Evolutionary conservation across 2,329 filamentous ascomycete species (phyloP), one percentile per base, ranked within the genome.

Genomic region (Chaetomium sp.): DNA sequence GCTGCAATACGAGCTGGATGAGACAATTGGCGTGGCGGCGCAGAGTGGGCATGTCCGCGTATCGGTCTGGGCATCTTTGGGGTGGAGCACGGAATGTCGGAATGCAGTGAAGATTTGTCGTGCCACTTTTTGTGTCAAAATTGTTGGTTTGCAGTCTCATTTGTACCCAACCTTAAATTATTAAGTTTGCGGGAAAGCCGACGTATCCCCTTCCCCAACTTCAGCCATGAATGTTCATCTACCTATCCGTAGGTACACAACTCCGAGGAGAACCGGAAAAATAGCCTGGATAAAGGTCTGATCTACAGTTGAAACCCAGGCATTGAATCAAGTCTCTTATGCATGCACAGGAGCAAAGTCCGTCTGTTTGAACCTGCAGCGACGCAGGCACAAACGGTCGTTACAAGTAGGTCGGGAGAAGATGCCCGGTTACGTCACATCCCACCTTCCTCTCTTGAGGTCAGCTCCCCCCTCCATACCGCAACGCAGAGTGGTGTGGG

Each of bases 1-100:
- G n/a, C 21, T 21, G 53, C n/a, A 64, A 67, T 67, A 67, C 65
- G 65, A 67, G 59, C 49, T 61, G 53, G 42, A 60, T 63, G 59
- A 65, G 65, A 67, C 62, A 67, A 60, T 65, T 57, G 47, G 33
- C 21, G 38, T 55, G 62, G 60, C 60, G 31, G 56, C 47, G n/a
- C 21, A 50, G 29, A 29, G 23, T 38, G 35, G 27, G 62, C 42
- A 10, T 29, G 38, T 60, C 54, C 53, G 45, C 63, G 54, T 62
- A 62, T 62, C 50, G 42, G 42, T 42, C 60, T 56, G 21, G 42
- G 42, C 60, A 29, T 16, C 23, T 29, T n/a, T 9, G 27, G 16
- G 2, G 45, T 35, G 57, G 57, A 54, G 58, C 50, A 53, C 25
- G 50, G 50, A 53, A 47, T 23, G 45, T 47, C 45, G 25, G 38